Evolutionary conservation across 2,329 filamentous ascomycete species (phyloP).

Genomic region (Aspergillus ochraceoroseus): DNA sequence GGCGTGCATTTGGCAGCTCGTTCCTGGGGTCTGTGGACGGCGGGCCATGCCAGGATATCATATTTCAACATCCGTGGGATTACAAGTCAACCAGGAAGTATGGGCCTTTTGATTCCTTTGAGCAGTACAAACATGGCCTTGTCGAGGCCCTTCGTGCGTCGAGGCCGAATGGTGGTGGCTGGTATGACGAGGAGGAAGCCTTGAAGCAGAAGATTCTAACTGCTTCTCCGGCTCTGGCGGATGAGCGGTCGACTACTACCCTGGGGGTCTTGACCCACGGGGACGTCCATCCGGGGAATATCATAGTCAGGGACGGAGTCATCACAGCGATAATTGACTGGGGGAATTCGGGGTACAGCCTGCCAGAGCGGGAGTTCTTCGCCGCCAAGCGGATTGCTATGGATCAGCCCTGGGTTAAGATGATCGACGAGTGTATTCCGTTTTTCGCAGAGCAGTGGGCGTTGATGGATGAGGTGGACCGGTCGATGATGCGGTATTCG

Average conservation of each 20-base stretch:
- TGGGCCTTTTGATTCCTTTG: constrained; percentile 18
- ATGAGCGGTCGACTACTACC: background rate
- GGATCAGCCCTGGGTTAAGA: background rate
- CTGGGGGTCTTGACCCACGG: constrained; percentile 4
- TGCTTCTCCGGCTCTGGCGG: background rate
- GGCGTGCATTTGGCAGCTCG: constrained; percentile 12
- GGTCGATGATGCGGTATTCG: constrained; percentile 1
- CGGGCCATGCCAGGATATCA: constrained; percentile 16
- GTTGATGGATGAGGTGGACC: constrained; percentile 5
- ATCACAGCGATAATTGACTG: constrained; percentile 34
- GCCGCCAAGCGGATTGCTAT: constrained; percentile 3
- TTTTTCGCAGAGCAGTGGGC: background rate
- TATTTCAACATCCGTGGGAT: constrained; percentile 20
- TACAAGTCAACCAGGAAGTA: constrained; percentile 10
- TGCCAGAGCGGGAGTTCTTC: constrained; percentile 5
- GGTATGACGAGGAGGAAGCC: constrained; percentile 12
- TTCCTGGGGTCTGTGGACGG: constrained; percentile 17
- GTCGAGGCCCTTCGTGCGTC: constrained; percentile 21
- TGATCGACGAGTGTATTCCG: constrained; percentile 1
- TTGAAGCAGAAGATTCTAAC: constrained; percentile 13
- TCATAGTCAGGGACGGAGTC: constrained; percentile 25
- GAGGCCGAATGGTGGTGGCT: constrained; percentile 14
- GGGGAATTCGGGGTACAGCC: constrained; percentile 1
- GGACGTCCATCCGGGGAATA: constrained; percentile 21
- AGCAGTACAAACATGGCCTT: constrained; percentile 18